Base-by-base conservation (phyloP, 1,284 basidiomycete species). In the Athelia psychrophila region DNA sequence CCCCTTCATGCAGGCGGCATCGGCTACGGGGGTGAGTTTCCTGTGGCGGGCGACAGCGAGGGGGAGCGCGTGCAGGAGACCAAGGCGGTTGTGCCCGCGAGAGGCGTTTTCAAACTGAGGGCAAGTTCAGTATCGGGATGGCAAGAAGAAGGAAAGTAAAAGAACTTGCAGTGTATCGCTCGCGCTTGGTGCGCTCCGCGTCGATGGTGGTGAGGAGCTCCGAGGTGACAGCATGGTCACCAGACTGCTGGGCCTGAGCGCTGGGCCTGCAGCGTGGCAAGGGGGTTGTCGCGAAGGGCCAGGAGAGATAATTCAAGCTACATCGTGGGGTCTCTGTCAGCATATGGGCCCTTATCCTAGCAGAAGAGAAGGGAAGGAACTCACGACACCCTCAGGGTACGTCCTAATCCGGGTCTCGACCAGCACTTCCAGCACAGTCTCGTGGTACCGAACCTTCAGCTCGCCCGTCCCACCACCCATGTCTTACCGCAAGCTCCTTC, bases 221-320 rank as follows among this genome's bases (percentile, higher is more conserved):
- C 16, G 75, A 74, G 48, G 77, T 75, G 60, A 75, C 69, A 30
- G 70, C 58, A 20, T 72, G 71, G 33, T 77, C 69, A 8, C 79
- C 78, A 13, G 13, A 13, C 27, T 5, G 5, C 27, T 30, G 27
- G 22, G 22, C 42, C 33, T n/a, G n/a, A 35, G 33, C 33, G 67
- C 54, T 86, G 80, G 23, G 73, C 65, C 63, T 85, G 77, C 22
- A 95, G 75, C 8, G 69, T 63, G n/a, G 89, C 88, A 18, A 94
- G 62, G n/a, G 90, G 88, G 62, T 93, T 91, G 51, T 89, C 84
- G 53, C 88, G 84, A 38, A 97, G 74, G 4, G 91, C 91, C 47
- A 95, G 81, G 35, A 97, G 80, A 69, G 90, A 95, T 76, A 97
- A 97, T 68, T 95, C 91, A 55, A 96, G 76, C 91, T 94, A 53